Evolutionary conservation across 108 stramenopile genomes (phyloP).

Genomic region (Cyclotella choctawhatcheeana): DNA sequence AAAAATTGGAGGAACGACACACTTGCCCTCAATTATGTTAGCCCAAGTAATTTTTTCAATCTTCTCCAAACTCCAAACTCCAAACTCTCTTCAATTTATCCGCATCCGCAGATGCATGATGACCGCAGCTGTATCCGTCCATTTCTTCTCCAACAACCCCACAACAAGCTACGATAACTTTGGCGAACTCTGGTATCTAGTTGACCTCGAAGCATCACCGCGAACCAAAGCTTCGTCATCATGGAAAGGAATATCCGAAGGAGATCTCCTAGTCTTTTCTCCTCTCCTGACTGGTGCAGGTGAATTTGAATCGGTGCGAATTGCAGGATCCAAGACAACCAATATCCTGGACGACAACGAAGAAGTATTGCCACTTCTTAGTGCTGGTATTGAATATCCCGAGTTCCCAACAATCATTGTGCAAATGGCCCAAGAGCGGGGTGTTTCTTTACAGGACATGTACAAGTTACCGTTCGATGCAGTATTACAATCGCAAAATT

Average conservation of each 20-base stretch:
- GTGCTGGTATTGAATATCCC: constrained; percentile 30
- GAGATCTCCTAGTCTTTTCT: constrained; percentile 33
- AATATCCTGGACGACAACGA: neutral
- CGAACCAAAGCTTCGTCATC: neutral
- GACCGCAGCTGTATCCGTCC: constrained; percentile 8
- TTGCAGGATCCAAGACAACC: constrained; percentile 18
- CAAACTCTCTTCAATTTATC: too few relatives aligned
- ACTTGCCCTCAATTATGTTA: too few relatives aligned
- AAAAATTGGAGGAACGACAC: too few relatives aligned
- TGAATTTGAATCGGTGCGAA: constrained; percentile 35
- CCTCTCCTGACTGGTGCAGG: constrained; percentile 31
- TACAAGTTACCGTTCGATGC: constrained; percentile 34
- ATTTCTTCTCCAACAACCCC: constrained; percentile 21
- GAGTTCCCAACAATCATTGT: constrained; percentile 31
- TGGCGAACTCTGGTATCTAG: constrained; percentile 19
- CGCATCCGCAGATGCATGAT: too few relatives aligned
- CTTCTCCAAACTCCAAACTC: too few relatives aligned
- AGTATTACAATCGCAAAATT: constrained; percentile 11
- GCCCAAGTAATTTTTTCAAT: neutral
- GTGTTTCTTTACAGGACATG: constrained; percentile 14
- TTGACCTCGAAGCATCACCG: constrained; percentile 17
- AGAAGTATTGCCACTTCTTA: constrained; percentile 22
- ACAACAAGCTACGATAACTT: constrained; percentile 7
- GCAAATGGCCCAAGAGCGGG: constrained; percentile 5
- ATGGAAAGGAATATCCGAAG: constrained; percentile 18